Conservation (phyloP, 495 filamentous ascomycete species). For the Penicillium coprophilum region DNA sequence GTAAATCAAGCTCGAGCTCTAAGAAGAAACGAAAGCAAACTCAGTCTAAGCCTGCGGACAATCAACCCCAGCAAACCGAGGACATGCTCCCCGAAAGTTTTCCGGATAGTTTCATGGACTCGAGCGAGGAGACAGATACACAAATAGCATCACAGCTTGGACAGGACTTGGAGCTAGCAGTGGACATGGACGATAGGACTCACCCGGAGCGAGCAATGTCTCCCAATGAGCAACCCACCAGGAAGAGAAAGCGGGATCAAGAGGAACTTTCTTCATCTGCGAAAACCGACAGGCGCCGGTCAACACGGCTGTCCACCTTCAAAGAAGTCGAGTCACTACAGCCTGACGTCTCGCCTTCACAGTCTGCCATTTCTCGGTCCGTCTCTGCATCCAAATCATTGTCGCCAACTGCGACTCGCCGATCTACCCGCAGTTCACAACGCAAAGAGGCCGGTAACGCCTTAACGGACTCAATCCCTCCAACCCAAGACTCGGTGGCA, state of each 20-base stretch:
- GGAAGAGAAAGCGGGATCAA: conserved; percentile 43
- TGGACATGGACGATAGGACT: conserved; percentile 24
- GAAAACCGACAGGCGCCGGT: conserved; percentile 33
- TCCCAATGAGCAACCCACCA: conserved; percentile 18
- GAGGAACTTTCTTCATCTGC: conserved; percentile 14
- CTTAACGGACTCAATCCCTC: not conserved
- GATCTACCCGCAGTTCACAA: conserved; percentile 30
- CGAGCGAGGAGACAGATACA: conserved; percentile 43
- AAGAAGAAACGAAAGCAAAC: conserved; percentile 4
- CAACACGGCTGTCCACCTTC: conserved; percentile 28
- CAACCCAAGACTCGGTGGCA: conserved; percentile 12
- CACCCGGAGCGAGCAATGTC: conserved; percentile 5
- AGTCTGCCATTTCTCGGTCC: conserved; percentile 12
- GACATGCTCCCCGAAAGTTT: not conserved
- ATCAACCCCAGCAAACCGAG: not conserved
- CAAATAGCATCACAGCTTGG: conserved; percentile 48
- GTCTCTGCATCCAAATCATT: conserved; percentile 12
- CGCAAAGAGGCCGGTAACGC: conserved; percentile 11
- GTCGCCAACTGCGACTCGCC: conserved; percentile 19
- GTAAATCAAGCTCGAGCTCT: conserved; percentile 4
- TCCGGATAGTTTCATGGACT: conserved; percentile 26
- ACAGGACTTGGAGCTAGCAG: conserved; percentile 42
- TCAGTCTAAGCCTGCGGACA: not conserved
- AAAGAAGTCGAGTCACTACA: conserved; percentile 22
- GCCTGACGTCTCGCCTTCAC: conserved; percentile 18